Evolutionary conservation across 2,329 filamentous ascomycete genomes (phyloP).

Genomic region (Neofusicoccum cordaticola): DNA sequence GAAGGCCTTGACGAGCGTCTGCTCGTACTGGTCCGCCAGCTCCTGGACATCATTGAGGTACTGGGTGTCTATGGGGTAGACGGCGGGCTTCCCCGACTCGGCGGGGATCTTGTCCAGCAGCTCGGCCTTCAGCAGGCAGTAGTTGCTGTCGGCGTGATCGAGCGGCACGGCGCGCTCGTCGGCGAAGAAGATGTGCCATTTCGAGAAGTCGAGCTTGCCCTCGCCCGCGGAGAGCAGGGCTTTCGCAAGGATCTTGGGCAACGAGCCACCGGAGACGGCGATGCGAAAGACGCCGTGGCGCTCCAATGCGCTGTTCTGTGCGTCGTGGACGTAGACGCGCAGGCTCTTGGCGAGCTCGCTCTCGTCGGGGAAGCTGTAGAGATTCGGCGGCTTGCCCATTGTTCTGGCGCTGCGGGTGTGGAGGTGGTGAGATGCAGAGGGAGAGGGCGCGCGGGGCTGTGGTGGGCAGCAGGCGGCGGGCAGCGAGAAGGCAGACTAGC

Average conservation of each 20-base stretch:
- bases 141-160: constrained; percentile 91
- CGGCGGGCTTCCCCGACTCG: constrained; percentile 62
- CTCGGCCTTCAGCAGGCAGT: constrained; percentile 80
- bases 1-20: constrained; percentile 79
- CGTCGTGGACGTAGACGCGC: constrained; percentile 76
- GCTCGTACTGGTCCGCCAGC: constrained; percentile 90
- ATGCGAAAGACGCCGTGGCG: constrained; percentile 87
- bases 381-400: constrained; percentile 51
- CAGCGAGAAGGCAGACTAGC: not conserved
- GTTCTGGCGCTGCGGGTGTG: constrained; percentile 15
- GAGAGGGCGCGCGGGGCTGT: constrained; percentile 5
- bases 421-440: constrained; percentile 5
- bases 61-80: constrained; percentile 73
- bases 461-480: not conserved
- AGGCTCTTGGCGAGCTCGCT: constrained; percentile 72
- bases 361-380: constrained; percentile 75
- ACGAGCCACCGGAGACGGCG: constrained; percentile 87
- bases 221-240: constrained; percentile 65
- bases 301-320: constrained; percentile 73
- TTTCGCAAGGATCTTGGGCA: constrained; percentile 82
- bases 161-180: constrained; percentile 94
- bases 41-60: constrained; percentile 79
- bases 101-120: constrained; percentile 82
- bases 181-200: constrained; percentile 98
- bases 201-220: constrained; percentile 66